phyloP scores from a whole-genome alignment of 2,329 filamentous ascomycete genomes.

The Aureobasidium sp. region DNA sequence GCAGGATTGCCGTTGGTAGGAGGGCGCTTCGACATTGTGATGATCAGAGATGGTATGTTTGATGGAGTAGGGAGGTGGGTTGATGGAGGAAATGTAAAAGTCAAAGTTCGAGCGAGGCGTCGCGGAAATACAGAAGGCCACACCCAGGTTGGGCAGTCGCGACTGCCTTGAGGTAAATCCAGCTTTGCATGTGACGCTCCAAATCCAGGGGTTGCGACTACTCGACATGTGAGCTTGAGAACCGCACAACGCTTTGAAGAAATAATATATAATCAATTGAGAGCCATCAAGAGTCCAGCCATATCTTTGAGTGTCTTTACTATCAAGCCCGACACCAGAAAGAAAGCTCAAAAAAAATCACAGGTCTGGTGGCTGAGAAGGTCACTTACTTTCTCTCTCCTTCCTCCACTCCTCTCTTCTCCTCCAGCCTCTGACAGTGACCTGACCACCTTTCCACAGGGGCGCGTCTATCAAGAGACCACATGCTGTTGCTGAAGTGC shows the following conservation, averaged over 20 bases:
- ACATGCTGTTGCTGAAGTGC: background rate
- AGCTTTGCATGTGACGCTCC: background rate
- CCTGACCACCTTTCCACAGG: background rate
- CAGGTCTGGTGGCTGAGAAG: background rate
- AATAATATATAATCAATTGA: background rate
- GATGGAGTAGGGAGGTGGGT: no score
- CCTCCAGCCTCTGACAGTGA: background rate
- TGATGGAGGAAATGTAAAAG: background rate
- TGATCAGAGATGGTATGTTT: background rate
- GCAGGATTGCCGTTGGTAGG: background rate
- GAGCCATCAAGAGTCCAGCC: background rate
- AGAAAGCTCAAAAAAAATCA: no score
- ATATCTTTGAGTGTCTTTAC: background rate
- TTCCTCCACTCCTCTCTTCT: background rate
- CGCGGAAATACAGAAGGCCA: background rate
- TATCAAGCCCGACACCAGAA: no score
- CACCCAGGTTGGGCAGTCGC: background rate
- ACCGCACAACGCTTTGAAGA: background rate
- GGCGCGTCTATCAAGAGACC: background rate
- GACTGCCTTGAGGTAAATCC: background rate
- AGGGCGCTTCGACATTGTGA: background rate
- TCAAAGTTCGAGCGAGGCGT: background rate
- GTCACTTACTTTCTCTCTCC: background rate
- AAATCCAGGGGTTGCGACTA: background rate
- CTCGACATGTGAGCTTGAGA: background rate